Conservation (phyloP, 202 grass and related monocot species). For the Carex arenaria region DNA sequence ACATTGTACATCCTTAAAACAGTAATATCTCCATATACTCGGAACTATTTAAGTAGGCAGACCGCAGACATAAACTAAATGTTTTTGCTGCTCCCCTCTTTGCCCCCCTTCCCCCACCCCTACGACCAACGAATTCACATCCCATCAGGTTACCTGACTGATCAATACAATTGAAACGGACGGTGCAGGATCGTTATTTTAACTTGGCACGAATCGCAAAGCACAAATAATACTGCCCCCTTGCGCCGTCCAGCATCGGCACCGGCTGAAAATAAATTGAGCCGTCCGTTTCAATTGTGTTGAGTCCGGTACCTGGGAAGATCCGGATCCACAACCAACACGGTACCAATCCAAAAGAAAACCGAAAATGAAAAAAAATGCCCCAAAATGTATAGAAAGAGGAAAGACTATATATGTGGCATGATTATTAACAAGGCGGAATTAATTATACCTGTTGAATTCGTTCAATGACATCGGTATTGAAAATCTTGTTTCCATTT, state of each 20-base stretch:
- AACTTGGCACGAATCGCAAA: too few relatives aligned
- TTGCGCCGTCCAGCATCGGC: too few relatives aligned
- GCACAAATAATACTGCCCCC: too few relatives aligned
- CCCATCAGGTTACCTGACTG: too few relatives aligned
- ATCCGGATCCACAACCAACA: not conserved
- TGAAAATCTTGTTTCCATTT: constrained; percentile 51
- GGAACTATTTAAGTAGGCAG: not conserved
- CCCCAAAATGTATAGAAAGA: not conserved
- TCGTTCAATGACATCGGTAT: constrained; percentile 39
- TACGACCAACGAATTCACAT: too few relatives aligned
- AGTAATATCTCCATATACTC: not conserved
- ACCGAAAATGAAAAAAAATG: not conserved
- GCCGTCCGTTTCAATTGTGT: too few relatives aligned
- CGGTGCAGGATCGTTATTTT: too few relatives aligned
- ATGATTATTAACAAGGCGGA: not conserved
- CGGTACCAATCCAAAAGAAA: not conserved
- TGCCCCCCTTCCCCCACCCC: not conserved
- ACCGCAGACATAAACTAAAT: not conserved
- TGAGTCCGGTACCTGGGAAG: too few relatives aligned
- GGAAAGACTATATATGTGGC: not conserved
- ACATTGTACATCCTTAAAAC: not conserved
- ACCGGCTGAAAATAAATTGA: too few relatives aligned
- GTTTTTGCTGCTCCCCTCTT: not conserved
- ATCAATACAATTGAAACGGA: too few relatives aligned
- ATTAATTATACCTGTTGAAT: constrained; percentile 54